Evolutionary conservation across 768 basidiomycete species (phyloP), one percentile per base, ranked within the genome.

Genomic region (Dentipellis fragilis): DNA sequence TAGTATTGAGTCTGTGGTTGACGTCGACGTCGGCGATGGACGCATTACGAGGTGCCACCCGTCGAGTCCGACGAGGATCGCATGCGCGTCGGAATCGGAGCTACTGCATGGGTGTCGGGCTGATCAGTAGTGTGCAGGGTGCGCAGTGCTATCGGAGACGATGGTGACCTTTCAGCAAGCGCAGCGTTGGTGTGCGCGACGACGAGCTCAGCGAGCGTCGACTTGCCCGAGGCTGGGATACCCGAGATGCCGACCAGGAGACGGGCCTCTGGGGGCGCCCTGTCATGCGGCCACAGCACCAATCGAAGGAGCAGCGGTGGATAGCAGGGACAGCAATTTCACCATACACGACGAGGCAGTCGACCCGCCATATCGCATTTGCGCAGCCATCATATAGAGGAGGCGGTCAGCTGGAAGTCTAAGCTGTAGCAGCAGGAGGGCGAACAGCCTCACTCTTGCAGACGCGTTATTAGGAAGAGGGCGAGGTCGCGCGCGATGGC

Each of bases 181-280:
- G n/a, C 42, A 45, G 42, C 14, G n/a, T 91, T 89, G 58, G 80
- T 64, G 35, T 72, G 68, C 17, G 76, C 65, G 2, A 80, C 74
- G 40, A 95, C 66, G 7, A 79, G 74, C 54, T 71, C 70, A 11
- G 91, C 80, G 34, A 94, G 73, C 0, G 87, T 82, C 0, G 89
- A 85, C 73, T 96, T 96, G 16, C 93, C 92, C 0, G 87, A 87
- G 1, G 89, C 94, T 3, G 94, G 93, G 16, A 86, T 78, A 8
- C 89, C 89, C 38, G 83, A 73, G 56, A 91, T 76, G 37, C 86
- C 90, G 36, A 91, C 77, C 12, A 92, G 67, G 34, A 90, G 72
- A 34, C 89, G 80, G 0, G 60, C 35, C 57, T 51, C 1, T 59
- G 67, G 14, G 17, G 69, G 49, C 11, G 59, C 64, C 16, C 70